Percentiles rank a stretch among this genome's conserved stretches.
Evolutionary conservation across 73 alveolate genomes (phyloP).

Genomic region (Diophrys sp.): DNA sequence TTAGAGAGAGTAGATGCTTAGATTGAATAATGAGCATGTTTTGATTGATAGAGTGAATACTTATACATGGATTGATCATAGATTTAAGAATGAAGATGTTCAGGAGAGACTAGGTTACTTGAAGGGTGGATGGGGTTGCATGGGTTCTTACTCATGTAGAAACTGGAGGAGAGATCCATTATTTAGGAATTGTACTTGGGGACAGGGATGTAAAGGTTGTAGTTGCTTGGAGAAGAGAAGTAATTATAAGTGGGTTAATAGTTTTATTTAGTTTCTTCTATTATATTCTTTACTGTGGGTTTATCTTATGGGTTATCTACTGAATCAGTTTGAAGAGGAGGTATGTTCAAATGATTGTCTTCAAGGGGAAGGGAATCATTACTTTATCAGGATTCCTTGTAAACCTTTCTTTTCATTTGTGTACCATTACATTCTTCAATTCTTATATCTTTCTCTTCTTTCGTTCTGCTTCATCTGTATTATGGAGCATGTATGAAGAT

Average conservation of each 20-base stretch:
- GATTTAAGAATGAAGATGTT: not conserved
- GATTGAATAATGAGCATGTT: conserved; percentile 16
- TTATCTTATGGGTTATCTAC: too few relatives aligned
- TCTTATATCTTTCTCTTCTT: not conserved
- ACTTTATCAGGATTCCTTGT: not conserved
- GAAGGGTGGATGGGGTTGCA: not conserved
- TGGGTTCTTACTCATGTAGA: not conserved
- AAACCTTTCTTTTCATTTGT: not conserved
- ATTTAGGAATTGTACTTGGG: not conserved
- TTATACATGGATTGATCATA: not conserved
- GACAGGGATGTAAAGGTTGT: too few relatives aligned
- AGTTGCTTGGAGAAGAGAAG: too few relatives aligned
- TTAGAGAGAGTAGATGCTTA: too few relatives aligned
- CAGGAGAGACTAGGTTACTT: not conserved
- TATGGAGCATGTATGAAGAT: not conserved
- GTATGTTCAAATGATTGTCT: too few relatives aligned
- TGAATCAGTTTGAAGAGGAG: too few relatives aligned
- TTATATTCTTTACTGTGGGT: too few relatives aligned
- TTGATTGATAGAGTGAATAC: conserved; percentile 19
- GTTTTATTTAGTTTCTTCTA: too few relatives aligned
- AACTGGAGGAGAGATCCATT: not conserved
- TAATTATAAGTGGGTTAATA: too few relatives aligned
- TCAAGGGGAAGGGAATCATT: too few relatives aligned
- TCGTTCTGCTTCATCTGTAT: not conserved
- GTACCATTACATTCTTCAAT: not conserved